Evolutionary conservation across 2,329 filamentous ascomycete species (phyloP).

Genomic region (Trichoderma sp.): DNA sequence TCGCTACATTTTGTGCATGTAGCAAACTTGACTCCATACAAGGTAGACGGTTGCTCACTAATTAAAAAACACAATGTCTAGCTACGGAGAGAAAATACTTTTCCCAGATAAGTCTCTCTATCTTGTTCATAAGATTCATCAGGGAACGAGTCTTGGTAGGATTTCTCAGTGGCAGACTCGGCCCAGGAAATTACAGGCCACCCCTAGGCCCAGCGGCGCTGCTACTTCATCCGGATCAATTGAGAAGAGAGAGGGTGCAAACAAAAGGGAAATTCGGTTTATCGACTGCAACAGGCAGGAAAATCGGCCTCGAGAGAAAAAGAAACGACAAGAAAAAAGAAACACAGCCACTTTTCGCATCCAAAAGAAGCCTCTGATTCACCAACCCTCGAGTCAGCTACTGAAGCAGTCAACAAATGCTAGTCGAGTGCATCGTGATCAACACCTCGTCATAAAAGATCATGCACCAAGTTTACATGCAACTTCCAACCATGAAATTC

Average conservation of each 20-base stretch:
- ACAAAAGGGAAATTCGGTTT: not conserved
- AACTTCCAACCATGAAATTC: not conserved
- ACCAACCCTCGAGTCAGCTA: not conserved
- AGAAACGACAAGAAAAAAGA: not conserved
- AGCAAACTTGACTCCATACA: not conserved
- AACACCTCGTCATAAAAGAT: too few relatives aligned
- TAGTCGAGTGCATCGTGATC: not conserved
- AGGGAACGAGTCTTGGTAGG: not conserved
- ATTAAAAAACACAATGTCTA: not conserved
- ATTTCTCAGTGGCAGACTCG: not conserved
- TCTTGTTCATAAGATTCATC: not conserved
- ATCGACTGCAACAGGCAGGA: not conserved
- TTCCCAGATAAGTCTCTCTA: not conserved
- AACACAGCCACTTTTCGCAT: not conserved
- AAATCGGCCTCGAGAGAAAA: not conserved
- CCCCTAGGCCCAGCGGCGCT: not conserved
- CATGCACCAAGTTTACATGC: not conserved
- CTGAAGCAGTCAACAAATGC: not conserved
- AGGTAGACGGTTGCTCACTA: not conserved
- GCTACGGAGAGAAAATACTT: not conserved
- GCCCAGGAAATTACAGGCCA: not conserved
- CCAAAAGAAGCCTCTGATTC: not conserved
- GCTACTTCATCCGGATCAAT: too few relatives aligned
- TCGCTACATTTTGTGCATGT: not conserved
- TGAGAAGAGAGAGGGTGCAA: not conserved